These are phyloP conservation scores for Trametes cingulata DNA, from an alignment of 768 basidiomycete species.

Conservation along the genomic window DNA sequence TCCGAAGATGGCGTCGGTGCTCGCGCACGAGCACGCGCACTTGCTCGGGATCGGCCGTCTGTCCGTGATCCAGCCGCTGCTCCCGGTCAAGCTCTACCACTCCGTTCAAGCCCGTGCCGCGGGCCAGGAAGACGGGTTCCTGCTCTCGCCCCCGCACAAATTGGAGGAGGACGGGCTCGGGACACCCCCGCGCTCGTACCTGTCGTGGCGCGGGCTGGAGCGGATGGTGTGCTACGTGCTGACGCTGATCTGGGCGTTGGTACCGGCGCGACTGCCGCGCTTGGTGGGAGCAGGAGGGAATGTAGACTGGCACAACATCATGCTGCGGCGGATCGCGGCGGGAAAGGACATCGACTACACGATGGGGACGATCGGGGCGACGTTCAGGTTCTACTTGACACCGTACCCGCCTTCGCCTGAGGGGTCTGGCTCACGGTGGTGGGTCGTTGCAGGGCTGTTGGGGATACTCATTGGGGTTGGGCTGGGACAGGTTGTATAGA, in stretches of 20 bases:
- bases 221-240: slow-evolving; percentile 21
- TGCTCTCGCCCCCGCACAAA: neutral
- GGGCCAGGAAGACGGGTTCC: neutral
- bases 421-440: neutral
- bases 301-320: slow-evolving; percentile 68
- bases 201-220: slow-evolving; percentile 23
- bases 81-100: slow-evolving; percentile 17
- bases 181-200: neutral
- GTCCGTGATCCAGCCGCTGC: slow-evolving; percentile 60
- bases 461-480: slow-evolving; percentile 18
- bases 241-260: slow-evolving; percentile 17
- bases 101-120: neutral
- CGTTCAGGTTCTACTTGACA: slow-evolving; percentile 28
- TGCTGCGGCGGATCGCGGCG: slow-evolving; percentile 53
- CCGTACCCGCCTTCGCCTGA: slow-evolving; percentile 7
- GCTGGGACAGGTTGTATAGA: slow-evolving; percentile 13
- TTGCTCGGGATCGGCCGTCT: slow-evolving; percentile 76
- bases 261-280: slow-evolving; percentile 46
- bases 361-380: slow-evolving; percentile 26
- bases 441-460: slow-evolving; percentile 13
- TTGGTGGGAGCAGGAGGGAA: slow-evolving; percentile 65
- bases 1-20: slow-evolving; percentile 52
- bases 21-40: slow-evolving; percentile 60
- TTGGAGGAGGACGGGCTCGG: slow-evolving; percentile 5
- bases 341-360: slow-evolving; percentile 23